Conservation (phyloP, 208 protist genomes). For the Trypanosoma brucei region DNA sequence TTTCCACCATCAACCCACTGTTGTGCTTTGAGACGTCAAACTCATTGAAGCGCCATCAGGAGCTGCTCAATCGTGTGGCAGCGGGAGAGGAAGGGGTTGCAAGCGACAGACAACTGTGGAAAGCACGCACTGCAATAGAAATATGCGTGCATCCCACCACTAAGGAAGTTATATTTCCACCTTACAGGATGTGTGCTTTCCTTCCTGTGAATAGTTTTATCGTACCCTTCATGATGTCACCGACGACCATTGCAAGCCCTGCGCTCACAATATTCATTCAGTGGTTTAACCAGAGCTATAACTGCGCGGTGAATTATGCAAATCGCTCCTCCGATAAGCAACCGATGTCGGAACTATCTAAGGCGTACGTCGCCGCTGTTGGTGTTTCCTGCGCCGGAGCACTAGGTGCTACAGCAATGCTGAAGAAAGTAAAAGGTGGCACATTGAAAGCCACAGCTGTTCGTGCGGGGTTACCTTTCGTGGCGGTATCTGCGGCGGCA, state of each 20-base stretch:
- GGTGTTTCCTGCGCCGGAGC: conserved; percentile 57
- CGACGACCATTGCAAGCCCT: conserved; percentile 59
- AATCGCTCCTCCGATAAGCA: conserved; percentile 91
- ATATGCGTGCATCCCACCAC: conserved; percentile 90
- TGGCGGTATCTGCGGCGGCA: conserved; percentile 72
- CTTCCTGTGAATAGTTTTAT: conserved; percentile 90
- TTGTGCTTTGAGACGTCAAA: conserved; percentile 59
- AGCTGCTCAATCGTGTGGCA: conserved; percentile 35
- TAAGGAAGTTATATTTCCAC: conserved; percentile 77
- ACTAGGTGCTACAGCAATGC: conserved; percentile 55
- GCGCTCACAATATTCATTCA: conserved; percentile 82
- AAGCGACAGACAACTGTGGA: conserved; percentile 74
- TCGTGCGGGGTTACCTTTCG: conserved; percentile 79
- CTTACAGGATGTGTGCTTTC: conserved; percentile 91
- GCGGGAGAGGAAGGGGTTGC: conserved; percentile 35
- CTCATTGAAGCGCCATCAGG: conserved; percentile 25
- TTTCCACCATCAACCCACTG: conserved; percentile 75
- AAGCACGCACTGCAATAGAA: conserved; percentile 78
- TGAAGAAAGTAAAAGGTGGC: conserved; percentile 48
- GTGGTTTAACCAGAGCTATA: conserved; percentile 93
- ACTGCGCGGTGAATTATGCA: conserved; percentile 92
- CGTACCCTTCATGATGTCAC: conserved; percentile 86
- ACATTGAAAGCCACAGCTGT: conserved; percentile 56
- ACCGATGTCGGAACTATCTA: conserved; percentile 61
- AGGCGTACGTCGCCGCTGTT: conserved; percentile 80